Evolutionary conservation across 1,139 yeast species (phyloP).

Genomic region (Scheffersomyces illinoinensis): DNA sequence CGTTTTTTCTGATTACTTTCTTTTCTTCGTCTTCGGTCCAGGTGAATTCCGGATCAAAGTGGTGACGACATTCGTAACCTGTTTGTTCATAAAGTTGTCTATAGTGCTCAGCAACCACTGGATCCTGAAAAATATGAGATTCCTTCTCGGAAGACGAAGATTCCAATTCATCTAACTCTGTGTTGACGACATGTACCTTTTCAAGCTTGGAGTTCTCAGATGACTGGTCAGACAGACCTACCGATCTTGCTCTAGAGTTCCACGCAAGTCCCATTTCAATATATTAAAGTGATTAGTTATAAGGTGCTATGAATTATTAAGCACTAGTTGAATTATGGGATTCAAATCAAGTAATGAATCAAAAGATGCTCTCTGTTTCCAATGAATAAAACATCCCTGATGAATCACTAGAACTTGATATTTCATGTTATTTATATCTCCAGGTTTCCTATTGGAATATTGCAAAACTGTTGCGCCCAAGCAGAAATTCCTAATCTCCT

Average conservation of each 20-base stretch:
- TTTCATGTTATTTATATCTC: not conserved
- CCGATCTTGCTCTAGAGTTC: not conserved
- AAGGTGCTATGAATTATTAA: not conserved
- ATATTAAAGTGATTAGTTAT: not conserved
- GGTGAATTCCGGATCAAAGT: conserved; percentile 35
- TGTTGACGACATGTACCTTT: not conserved
- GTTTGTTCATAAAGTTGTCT: conserved; percentile 28
- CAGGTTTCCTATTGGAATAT: not conserved
- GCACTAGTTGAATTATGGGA: too few species aligned
- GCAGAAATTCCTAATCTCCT: not conserved
- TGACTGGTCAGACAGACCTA: not conserved
- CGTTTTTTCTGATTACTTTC: conserved; percentile 26
- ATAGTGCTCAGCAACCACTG: conserved; percentile 28
- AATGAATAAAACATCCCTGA: not conserved
- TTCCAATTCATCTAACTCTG: conserved; percentile 1
- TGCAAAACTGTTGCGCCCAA: not conserved
- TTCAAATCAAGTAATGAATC: too few species aligned
- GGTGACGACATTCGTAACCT: conserved; percentile 33
- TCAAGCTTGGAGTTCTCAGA: not conserved
- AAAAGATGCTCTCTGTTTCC: not conserved
- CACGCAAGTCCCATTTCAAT: not conserved
- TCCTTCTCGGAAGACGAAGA: conserved; percentile 2
- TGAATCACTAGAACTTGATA: not conserved
- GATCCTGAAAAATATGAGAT: conserved; percentile 30
- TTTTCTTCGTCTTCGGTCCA: conserved; percentile 38